These are phyloP conservation scores for Sarocladium strictum DNA, from an alignment of 2,329 filamentous ascomycete genomes.

Conservation along the genomic window DNA sequence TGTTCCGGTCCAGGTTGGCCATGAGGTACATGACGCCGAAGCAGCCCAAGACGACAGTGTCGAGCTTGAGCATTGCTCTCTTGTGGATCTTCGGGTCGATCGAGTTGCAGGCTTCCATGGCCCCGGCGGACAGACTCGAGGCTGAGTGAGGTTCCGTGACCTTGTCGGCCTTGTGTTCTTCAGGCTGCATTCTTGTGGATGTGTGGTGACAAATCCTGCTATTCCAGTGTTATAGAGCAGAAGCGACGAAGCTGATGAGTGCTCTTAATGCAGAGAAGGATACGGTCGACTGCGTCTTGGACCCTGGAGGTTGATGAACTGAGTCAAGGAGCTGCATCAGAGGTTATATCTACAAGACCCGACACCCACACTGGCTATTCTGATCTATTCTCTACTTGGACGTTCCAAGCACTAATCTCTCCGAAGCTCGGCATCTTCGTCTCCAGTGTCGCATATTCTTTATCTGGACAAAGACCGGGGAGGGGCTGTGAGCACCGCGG, in stretches of 20 bases:
- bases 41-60: neutral
- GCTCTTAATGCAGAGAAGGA: too few relatives aligned
- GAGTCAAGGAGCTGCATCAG: neutral
- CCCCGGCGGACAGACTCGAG: neutral
- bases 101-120: neutral
- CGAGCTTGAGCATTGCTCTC: neutral
- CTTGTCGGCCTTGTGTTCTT: neutral
- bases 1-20: conserved; percentile 25
- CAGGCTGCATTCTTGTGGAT: neutral
- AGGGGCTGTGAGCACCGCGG: too few relatives aligned
- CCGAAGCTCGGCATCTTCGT: neutral
- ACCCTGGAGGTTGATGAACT: too few relatives aligned
- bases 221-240: too few relatives aligned
- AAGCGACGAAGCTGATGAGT: too few relatives aligned
- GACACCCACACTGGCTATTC: neutral
- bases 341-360: neutral
- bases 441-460: neutral
- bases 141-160: neutral
- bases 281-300: too few relatives aligned
- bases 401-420: neutral
- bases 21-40: conserved; percentile 22
- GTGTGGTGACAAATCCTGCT: too few relatives aligned
- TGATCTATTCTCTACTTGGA: neutral
- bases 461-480: conserved; percentile 1
- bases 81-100: conserved; percentile 3